A percentile compares a stretch with the other conserved stretches of the same genome.
Evolutionary conservation across 192 early-diverging fungal species (phyloP).

Genomic region (Umbelopsis sp.): DNA sequence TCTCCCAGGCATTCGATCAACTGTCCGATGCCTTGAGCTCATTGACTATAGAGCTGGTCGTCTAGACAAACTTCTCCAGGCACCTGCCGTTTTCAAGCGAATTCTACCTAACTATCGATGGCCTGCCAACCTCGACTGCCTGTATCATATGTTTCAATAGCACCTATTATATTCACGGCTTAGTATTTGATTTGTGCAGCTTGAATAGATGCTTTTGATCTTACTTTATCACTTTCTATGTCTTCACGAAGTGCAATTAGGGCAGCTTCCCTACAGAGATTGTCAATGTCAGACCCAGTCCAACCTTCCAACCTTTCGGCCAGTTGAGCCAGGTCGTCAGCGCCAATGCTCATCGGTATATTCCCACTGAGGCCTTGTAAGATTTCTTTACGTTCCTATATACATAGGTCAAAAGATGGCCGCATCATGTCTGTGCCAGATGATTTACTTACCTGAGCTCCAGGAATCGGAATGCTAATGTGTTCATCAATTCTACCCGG

Average conservation of each 20-base stretch:
- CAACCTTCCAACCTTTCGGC: conserved; percentile 58
- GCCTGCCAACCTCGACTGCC: too few relatives aligned
- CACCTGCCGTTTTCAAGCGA: too few relatives aligned
- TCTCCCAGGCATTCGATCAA: too few relatives aligned
- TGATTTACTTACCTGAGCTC: conserved; percentile 44
- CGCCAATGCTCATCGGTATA: conserved; percentile 56
- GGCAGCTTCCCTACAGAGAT: conserved; percentile 83
- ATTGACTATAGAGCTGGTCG: too few relatives aligned
- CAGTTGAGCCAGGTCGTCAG: conserved; percentile 49
- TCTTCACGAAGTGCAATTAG: conserved; percentile 65
- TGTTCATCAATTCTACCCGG: conserved; percentile 86
- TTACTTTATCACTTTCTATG: conserved; percentile 58
- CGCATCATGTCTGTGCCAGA: not conserved
- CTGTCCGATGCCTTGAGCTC: too few relatives aligned
- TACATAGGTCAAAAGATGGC: not conserved
- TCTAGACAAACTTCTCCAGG: too few relatives aligned
- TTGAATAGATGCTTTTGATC: too few relatives aligned
- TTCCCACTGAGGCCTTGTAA: conserved; percentile 56
- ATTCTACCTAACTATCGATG: too few relatives aligned
- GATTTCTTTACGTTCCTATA: conserved; percentile 59
- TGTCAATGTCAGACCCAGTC: conserved; percentile 81
- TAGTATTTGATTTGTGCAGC: too few relatives aligned
- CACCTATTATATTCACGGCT: too few relatives aligned
- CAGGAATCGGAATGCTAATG: conserved; percentile 65
- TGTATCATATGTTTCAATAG: too few relatives aligned